Evolutionary conservation across 192 early-diverging fungal genomes (phyloP), one percentile per base, ranked within the genome.

Genomic region (Borealophlyctis nickersoniae): DNA sequence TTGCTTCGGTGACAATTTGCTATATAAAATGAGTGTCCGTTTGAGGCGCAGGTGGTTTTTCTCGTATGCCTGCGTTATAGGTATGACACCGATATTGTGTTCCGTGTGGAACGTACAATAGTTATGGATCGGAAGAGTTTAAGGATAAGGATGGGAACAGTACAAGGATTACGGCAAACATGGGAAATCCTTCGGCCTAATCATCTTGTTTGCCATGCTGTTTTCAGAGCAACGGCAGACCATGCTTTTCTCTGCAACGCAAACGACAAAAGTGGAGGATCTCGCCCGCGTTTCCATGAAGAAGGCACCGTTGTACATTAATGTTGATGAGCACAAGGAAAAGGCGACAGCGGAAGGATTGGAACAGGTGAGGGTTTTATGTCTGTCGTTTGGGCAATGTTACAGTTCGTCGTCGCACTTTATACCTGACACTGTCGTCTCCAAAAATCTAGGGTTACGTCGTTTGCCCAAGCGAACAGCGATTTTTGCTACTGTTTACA

Each of bases 231-330:
- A n/a, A 60, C 94, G 97, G 60, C 97, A 99, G 73, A 90, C 94
- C 29, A 91, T 97, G 94, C 82, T 99, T 39, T 99, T 99, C 72
- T 99, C 97, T 29, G 97, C 97, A 29, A 99, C 97, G 9, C 95
- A 98, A 75, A 98, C 97, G 1, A 98, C 96, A 49, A 97, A 98
- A 80, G 96, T 99, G 56, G 89, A 90, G 65, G 97, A 98, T 73
- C 83, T 99, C 19, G 97, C 96, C 27, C 87, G 97, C 60, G 92
- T 99, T n/a, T 98, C 97, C 35, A 80, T 99, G 39, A 93, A 93
- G 77, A 89, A 92, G 66, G 88, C 92, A 27, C 97, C 97, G 19
- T 74, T 99, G 49, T 99, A 99, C 79, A 96, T 99, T 80, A 99
- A 99, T 66, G 97, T 99, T 3, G 93, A 99, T 76, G 91, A 95